A percentile compares a stretch with the other conserved stretches of the same genome.
Conservation (phyloP, 2,329 filamentous ascomycete genomes). For the Beauveria varroae region DNA sequence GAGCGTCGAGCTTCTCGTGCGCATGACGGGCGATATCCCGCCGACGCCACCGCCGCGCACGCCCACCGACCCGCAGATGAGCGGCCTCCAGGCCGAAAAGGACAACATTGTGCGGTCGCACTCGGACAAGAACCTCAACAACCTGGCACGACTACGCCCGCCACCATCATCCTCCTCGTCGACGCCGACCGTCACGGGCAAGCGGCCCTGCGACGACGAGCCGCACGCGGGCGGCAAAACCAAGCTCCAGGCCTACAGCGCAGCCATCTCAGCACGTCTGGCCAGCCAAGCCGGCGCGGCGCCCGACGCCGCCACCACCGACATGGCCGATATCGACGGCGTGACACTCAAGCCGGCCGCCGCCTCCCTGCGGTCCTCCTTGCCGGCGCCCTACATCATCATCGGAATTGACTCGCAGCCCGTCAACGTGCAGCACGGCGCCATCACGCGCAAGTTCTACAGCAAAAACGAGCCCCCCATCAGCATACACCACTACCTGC, state of each 20-base stretch:
- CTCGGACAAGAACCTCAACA: slow-evolving; percentile 49
- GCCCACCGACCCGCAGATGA: slow-evolving; percentile 59
- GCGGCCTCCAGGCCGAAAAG: slow-evolving; percentile 55
- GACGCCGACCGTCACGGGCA: slow-evolving; percentile 5
- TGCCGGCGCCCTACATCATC: slow-evolving; percentile 47
- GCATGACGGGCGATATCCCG: slow-evolving; percentile 68
- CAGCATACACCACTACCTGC: slow-evolving; percentile 73
- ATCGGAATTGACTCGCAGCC: slow-evolving; percentile 65
- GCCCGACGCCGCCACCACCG: background rate
- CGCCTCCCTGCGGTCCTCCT: slow-evolving; percentile 12
- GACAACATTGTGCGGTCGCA: slow-evolving; percentile 50
- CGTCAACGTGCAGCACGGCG: slow-evolving; percentile 69
- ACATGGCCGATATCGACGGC: slow-evolving; percentile 32
- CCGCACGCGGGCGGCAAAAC: slow-evolving; percentile 4
- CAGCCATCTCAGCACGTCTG: slow-evolving; percentile 21
- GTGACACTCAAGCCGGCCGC: slow-evolving; percentile 36
- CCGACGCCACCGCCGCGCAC: slow-evolving; percentile 65
- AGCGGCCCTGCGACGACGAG: slow-evolving; percentile 7
- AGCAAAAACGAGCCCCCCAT: slow-evolving; percentile 82
- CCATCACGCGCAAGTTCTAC: slow-evolving; percentile 89
- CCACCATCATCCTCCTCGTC: background rate
- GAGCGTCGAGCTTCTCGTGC: slow-evolving; percentile 62
- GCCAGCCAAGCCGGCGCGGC: slow-evolving; percentile 14
- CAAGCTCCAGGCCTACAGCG: slow-evolving; percentile 21
- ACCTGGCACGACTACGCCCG: slow-evolving; percentile 36